Percentiles rank a stretch among this genome's conserved stretches.
These are phyloP conservation scores for Cladobotryum protrusum DNA, from an alignment of 2,329 filamentous ascomycete species.

Conservation along the genomic window DNA sequence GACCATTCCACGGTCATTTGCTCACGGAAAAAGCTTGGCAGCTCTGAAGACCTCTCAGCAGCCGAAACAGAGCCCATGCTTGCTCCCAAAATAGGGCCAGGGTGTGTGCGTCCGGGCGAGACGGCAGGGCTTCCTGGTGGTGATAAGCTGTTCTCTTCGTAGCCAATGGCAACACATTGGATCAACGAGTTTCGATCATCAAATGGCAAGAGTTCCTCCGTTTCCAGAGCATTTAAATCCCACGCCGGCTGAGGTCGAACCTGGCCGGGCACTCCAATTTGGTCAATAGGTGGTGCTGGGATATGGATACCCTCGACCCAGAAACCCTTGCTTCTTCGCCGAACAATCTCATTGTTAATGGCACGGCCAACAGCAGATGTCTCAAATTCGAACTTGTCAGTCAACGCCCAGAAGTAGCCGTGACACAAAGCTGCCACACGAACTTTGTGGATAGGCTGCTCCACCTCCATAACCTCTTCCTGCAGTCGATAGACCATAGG, in stretches of 20 bases:
- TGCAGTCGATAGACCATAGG: slow-evolving; percentile 88
- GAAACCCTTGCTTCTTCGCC: slow-evolving; percentile 65
- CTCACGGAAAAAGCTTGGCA: slow-evolving; percentile 63
- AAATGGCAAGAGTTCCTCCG: slow-evolving; percentile 65
- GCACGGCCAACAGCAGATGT: slow-evolving; percentile 60
- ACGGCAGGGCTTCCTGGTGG: slow-evolving; percentile 63
- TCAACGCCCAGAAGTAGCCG: slow-evolving; percentile 79
- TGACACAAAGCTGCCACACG: slow-evolving; percentile 79
- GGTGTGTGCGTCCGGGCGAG: slow-evolving; percentile 61
- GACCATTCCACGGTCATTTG: slow-evolving; percentile 77
- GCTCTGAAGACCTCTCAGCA: slow-evolving; percentile 40
- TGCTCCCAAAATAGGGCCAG: slow-evolving; percentile 54
- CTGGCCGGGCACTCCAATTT: slow-evolving; percentile 50
- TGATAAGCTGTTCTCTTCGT: slow-evolving; percentile 55
- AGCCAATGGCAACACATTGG: slow-evolving; percentile 65
- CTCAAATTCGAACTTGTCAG: slow-evolving; percentile 72
- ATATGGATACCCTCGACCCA: slow-evolving; percentile 73
- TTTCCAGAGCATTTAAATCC: slow-evolving; percentile 49
- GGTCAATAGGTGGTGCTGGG: slow-evolving; percentile 59
- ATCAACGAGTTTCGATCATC: slow-evolving; percentile 67
- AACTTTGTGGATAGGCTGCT: slow-evolving; percentile 64
- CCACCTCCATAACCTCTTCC: slow-evolving; percentile 67
- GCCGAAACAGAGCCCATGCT: slow-evolving; percentile 35
- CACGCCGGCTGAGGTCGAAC: slow-evolving; percentile 38
- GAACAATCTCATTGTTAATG: slow-evolving; percentile 69